A percentile compares a stretch with the other conserved stretches of the same genome.
Evolutionary conservation across 1,284 basidiomycete species (phyloP).

Genomic region (Pterulicium gracile): DNA sequence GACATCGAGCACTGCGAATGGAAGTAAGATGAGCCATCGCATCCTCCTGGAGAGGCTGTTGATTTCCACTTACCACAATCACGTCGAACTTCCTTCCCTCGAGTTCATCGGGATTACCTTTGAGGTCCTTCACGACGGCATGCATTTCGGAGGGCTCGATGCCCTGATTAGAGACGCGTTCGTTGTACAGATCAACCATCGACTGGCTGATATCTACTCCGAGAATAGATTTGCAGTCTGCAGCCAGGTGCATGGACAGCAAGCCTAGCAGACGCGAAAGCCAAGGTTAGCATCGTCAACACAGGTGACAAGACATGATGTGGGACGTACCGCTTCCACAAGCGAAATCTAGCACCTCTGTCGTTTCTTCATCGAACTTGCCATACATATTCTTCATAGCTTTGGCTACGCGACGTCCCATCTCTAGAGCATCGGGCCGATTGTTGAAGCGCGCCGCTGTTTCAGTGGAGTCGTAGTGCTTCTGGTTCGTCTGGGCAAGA

Average conservation of each 20-base stretch:
- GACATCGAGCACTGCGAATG: conserved; percentile 45
- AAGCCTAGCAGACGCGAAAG: conserved; percentile 30
- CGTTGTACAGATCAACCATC: conserved; percentile 57
- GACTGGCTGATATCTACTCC: conserved; percentile 62
- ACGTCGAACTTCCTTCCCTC: conserved; percentile 49
- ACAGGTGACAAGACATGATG: not conserved
- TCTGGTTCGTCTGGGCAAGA: not conserved
- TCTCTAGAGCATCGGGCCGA: not conserved
- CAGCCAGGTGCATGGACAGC: conserved; percentile 42
- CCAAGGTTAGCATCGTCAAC: not conserved
- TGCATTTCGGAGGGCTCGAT: conserved; percentile 47
- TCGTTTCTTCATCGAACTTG: conserved; percentile 26
- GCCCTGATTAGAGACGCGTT: conserved; percentile 41
- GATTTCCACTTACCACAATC: conserved; percentile 32
- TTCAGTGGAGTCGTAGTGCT: not conserved
- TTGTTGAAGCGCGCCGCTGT: not conserved
- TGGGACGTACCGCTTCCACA: conserved; percentile 29
- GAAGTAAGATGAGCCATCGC: not conserved
- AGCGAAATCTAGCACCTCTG: conserved; percentile 30
- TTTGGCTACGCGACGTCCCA: not conserved
- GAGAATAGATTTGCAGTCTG: conserved; percentile 43
- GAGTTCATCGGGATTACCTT: conserved; percentile 33
- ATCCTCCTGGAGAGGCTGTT: conserved; percentile 13
- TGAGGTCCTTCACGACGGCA: conserved; percentile 41
- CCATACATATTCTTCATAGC: not conserved